Base-by-base conservation (phyloP, 169 alveolate genomes). In the Theileria annulata region DNA sequence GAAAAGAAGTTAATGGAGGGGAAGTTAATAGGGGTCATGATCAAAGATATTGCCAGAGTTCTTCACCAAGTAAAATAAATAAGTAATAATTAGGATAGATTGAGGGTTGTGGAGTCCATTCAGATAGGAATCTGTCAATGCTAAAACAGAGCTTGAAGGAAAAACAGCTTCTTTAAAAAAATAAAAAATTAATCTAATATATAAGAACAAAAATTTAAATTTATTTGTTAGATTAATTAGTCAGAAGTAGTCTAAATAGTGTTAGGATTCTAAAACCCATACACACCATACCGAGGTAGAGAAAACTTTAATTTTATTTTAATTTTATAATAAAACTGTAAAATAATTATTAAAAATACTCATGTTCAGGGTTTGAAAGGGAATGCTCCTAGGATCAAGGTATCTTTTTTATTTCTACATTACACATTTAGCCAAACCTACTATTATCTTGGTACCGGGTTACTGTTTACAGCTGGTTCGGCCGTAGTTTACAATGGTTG, bases 401-500 rank as follows among this genome's bases (percentile, higher is more conserved):
- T 13, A 30, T 25, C 2, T 72, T 28, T 49, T 51, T 49, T 0
- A 62, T 3, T 28, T 58, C 6, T 12, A 72, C 31, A 21, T 27
- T 42, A 8, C 15, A 42, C 51, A 42, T 42, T 42, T 71, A 82
- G 89, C 70, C 89, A 66, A 47, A 49, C 69, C 30, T 75, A 79
- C 21, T 82, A 82, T 63, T 82, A 82, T 54, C 76, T 59, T 31
- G 56, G 73, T 1, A 75, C 74, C 58, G 90, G 90, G 23, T 23
- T 84, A 0, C 15, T 78, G 49, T 84, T 71, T 49, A 31, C 71
- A 10, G 37, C 62, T 5, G 78, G 78, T n/a, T 67, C 87, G 37
- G 73, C 83, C 51, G 66, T 77, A 12, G 60, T 77, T 31, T 77
- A 77, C 74, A 63, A 70, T 48, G 77, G 85, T 25, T 84, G 90